Conservation (phyloP, 148 eudicot species). For the Mesembryanthemum crystallinum region DNA sequence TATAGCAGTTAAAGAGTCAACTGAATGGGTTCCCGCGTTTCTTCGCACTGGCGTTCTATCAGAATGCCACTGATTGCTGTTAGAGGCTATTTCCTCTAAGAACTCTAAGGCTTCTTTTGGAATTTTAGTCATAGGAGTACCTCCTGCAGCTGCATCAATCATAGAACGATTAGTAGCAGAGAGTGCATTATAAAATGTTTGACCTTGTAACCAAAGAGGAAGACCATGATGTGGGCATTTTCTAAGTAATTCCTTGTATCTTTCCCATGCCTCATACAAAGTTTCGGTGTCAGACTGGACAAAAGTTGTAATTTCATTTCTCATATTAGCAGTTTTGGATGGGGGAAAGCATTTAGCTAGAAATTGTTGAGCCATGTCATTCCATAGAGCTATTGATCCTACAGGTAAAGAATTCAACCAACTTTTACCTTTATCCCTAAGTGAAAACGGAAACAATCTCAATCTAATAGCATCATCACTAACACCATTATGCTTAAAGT, state of each 20-base stretch:
- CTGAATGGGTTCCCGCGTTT: no score
- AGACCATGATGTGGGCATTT: constrained; percentile 5
- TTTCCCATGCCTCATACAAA: neutral
- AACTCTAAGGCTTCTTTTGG: neutral
- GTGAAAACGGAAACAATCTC: neutral
- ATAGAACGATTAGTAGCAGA: neutral
- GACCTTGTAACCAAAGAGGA: neutral
- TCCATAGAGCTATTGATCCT: neutral
- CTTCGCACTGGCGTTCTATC: neutral
- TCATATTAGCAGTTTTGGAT: constrained; percentile 4
- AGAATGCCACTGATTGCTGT: neutral
- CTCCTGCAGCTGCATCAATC: neutral
- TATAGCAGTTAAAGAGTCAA: no score
- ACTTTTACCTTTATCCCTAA: neutral
- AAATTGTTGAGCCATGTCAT: neutral
- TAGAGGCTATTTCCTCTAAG: neutral
- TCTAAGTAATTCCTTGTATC: neutral
- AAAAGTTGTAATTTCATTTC: neutral
- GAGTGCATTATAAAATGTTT: neutral
- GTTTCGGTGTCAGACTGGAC: neutral
- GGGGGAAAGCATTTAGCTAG: neutral
- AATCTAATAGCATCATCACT: neutral
- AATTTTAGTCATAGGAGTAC: neutral
- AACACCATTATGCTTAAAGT: no score
- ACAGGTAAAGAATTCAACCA: neutral